Conservation (phyloP, 176 grass and related monocot genomes). For the Musa acuminata region DNA sequence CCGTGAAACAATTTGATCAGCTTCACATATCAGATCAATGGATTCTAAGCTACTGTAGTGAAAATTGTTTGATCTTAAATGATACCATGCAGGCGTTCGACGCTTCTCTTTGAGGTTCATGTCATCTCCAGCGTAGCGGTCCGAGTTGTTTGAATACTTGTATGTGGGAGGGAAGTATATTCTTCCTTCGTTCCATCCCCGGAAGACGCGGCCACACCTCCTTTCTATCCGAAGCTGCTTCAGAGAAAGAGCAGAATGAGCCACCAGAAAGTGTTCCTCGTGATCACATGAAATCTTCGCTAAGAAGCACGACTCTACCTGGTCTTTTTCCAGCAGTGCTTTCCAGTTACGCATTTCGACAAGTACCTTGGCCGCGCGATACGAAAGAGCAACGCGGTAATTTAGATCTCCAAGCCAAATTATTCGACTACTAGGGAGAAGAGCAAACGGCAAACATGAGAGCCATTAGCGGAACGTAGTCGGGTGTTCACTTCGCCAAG, state of each 20-base stretch:
- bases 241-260: slow-evolving; percentile 5
- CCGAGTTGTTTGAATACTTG: slow-evolving; percentile 76
- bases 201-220: slow-evolving; percentile 49
- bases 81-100: slow-evolving; percentile 79
- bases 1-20: slow-evolving; percentile 1
- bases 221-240: slow-evolving; percentile 68
- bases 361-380: slow-evolving; percentile 83
- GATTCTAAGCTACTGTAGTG: neutral
- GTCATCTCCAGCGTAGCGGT: slow-evolving; percentile 44
- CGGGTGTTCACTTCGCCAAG: neutral
- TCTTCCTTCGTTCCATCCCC: slow-evolving; percentile 66
- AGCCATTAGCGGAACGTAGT: slow-evolving; percentile 4
- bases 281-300: neutral
- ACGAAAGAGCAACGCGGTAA: slow-evolving; percentile 94
- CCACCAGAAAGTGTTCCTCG: neutral
- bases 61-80: neutral
- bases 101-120: slow-evolving; percentile 68
- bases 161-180: slow-evolving; percentile 79
- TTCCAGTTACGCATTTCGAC: slow-evolving; percentile 99
- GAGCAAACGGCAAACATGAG: slow-evolving; percentile 14
- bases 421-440: slow-evolving; percentile 48
- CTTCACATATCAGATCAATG: neutral
- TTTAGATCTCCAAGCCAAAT: slow-evolving; percentile 99
- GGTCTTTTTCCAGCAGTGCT: slow-evolving; percentile 96
- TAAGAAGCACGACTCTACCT: slow-evolving; percentile 34